Evolutionary conservation across 2,329 filamentous ascomycete species (phyloP), one percentile per base, ranked within the genome.

Genomic region (Colletotrichum sp.): DNA sequence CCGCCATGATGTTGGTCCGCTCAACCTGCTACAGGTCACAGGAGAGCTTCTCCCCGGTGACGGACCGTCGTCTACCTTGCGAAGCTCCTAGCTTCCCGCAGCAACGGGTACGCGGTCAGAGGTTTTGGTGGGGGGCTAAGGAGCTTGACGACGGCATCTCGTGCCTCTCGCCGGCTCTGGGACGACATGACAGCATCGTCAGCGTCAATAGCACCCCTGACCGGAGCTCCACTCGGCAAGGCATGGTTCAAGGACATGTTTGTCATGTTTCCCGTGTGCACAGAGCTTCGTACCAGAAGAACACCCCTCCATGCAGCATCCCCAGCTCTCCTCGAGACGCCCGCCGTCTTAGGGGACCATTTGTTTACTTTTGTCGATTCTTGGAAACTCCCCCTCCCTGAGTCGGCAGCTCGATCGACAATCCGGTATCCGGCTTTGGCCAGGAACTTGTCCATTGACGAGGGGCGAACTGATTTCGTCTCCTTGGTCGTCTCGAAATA

Each of bases 291-390:
- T 61, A 54, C 47, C 59, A 43, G 43, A 51, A 70, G 70, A 72
- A 59, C 36, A 62, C 66, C 70, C 27, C 38, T 73, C 70, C 59
- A 64, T 67, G 65, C 67, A 73, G 67, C 71, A 70, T 36, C 71
- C 71, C 68, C 55, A 58, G 71, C 71, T 73, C 55, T 21, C 54
- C 33, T 66, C 61, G 55, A 71, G 61, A 73, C 62, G 62, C 68
- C 68, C 55, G 55, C 27, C 34, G 62, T 66, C 71, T 66, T 73
- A 71, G 71, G 71, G 68, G 71, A 62, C 55, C 57, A 34, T 71
- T 71, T 73, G 68, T 73, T 73, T 73, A 73, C 71, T 73, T 73
- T 73, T 21, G 68, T 71, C 71, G 24, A 63, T 66, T 71, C 34
- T 71, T 36, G 71, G 68, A 73, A 62, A 66, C 68, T 66, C 33